Evolutionary conservation across 352 stramenopile genomes (phyloP).

Genomic region (Pythium sukuiense): DNA sequence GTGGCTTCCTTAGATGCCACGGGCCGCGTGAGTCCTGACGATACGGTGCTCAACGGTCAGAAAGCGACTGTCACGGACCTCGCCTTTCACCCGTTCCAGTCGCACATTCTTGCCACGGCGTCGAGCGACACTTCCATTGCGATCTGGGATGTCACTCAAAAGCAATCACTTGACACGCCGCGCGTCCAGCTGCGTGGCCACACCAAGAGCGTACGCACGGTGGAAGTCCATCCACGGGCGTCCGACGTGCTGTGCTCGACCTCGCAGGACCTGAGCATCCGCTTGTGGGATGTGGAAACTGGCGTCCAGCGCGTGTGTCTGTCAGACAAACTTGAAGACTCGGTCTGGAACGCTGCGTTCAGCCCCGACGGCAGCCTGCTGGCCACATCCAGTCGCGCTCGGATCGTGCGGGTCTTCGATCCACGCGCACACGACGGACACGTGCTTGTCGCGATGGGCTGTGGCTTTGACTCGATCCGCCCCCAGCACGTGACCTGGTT

Average conservation of each 20-base stretch:
- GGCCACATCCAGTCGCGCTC: slow-evolving; percentile 65
- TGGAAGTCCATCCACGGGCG: slow-evolving; percentile 70
- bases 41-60: slow-evolving; percentile 61
- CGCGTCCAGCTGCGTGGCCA: slow-evolving; percentile 37
- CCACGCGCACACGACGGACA: slow-evolving; percentile 42
- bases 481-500: slow-evolving; percentile 73
- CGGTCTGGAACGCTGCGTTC: slow-evolving; percentile 74
- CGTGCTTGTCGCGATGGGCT: slow-evolving; percentile 60
- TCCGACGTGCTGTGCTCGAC: slow-evolving; percentile 62
- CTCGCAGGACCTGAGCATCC: slow-evolving; percentile 56
- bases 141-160: slow-evolving; percentile 43
- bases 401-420: slow-evolving; percentile 77
- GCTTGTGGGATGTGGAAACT: slow-evolving; percentile 74
- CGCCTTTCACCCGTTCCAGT: slow-evolving; percentile 61
- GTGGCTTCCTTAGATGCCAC: slow-evolving; percentile 42
- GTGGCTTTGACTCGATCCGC: slow-evolving; percentile 64
- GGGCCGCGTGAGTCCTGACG: slow-evolving; percentile 46
- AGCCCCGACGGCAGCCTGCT: slow-evolving; percentile 62
- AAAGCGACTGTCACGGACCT: slow-evolving; percentile 63
- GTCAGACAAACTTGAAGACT: slow-evolving; percentile 63
- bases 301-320: slow-evolving; percentile 47
- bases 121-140: slow-evolving; percentile 61
- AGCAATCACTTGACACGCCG: slow-evolving; percentile 17
- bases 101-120: slow-evolving; percentile 53
- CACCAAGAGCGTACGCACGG: slow-evolving; percentile 48